Evolutionary conservation across 495 filamentous ascomycete genomes (phyloP), one percentile per base, ranked within the genome.

Genomic region (Staphylotrichum tortipilum): DNA sequence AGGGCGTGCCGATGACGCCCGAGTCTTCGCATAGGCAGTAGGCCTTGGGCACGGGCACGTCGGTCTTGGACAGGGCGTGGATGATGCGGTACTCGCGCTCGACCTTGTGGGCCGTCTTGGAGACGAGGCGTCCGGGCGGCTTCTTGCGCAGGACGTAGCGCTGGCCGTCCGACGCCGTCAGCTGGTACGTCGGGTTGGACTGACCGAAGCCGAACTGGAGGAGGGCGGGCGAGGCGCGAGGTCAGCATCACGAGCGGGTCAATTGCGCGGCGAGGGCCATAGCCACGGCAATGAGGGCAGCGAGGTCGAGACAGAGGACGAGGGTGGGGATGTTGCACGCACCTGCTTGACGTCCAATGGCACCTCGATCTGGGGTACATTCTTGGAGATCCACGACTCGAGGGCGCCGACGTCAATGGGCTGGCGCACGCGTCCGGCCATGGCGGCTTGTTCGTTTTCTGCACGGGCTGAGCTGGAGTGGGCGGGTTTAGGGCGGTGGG

Each of bases 1-100:
- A 98, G 12, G 86, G 78, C 4, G 89, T 97, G 21, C 88, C 92
- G 55, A 97, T 72, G 4, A 98, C 79, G 30, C 56, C 67, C 30
- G 63, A 59, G 63, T 98, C 91, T 56, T 89, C 80, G 69, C 92
- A 98, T 11, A 97, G 78, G 60, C 84, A 86, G 61, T 89, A 83
- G 3, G 88, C 78, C 63, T 79, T 83, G 12, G 92, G 91, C 0
- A 94, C 88, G 0, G 90, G 89, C 23, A 98, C 89, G 64, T 88
- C 80, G 15, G 86, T 91, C 18, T 70, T 61, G 21, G 80, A 78
- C 15, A 98, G 75, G 1, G 91, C 89, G 61, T 85, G 79, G 60
- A 98, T 87, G 58, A 95, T 82, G 61, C 83, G 81, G 70, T 91
- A 91, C 65, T 98, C 92, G 52, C 92, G 85, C 68, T 98, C 92